These are phyloP conservation scores for Sphaerobolus stellatus DNA, from an alignment of 1,284 basidiomycete genomes.

Conservation along the genomic window DNA sequence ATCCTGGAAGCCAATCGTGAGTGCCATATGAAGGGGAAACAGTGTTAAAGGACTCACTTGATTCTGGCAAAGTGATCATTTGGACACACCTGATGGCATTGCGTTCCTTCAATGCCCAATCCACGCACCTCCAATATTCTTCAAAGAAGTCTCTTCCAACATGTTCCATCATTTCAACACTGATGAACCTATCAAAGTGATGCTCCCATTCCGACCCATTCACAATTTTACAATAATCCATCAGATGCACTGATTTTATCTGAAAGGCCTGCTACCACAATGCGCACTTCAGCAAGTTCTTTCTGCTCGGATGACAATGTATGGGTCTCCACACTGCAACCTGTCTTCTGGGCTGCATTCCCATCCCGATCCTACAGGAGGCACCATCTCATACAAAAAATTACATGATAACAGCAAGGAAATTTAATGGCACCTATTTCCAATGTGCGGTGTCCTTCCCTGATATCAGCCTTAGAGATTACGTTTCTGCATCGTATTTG, in stretches of 20 bases:
- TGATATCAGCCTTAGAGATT: neutral
- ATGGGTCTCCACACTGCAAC: constrained; percentile 84
- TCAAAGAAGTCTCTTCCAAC: constrained; percentile 5
- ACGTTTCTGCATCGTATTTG: constrained; percentile 58
- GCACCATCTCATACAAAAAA: neutral
- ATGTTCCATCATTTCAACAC: constrained; percentile 86
- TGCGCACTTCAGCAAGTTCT: constrained; percentile 78
- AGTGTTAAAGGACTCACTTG: constrained; percentile 21
- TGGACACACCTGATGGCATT: constrained; percentile 43
- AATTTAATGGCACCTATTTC: neutral
- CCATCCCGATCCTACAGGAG: neutral
- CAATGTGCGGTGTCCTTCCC: neutral
- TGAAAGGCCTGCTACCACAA: constrained; percentile 69
- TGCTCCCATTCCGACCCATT: constrained; percentile 68
- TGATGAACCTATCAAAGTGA: constrained; percentile 84
- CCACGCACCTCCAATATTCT: constrained; percentile 9
- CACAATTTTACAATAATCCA: constrained; percentile 79
- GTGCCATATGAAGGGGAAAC: neutral
- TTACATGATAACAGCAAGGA: constrained; percentile 33
- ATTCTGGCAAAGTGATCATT: constrained; percentile 50
- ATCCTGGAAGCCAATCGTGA: constrained; percentile 21
- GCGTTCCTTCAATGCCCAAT: constrained; percentile 38
- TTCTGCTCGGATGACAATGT: constrained; percentile 89
- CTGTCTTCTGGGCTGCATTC: constrained; percentile 22
- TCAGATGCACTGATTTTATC: constrained; percentile 78